Percentiles rank a stretch among this genome's conserved stretches.
Conservation (phyloP, 495 filamentous ascomycete species). For the Choiromyces venosus region DNA sequence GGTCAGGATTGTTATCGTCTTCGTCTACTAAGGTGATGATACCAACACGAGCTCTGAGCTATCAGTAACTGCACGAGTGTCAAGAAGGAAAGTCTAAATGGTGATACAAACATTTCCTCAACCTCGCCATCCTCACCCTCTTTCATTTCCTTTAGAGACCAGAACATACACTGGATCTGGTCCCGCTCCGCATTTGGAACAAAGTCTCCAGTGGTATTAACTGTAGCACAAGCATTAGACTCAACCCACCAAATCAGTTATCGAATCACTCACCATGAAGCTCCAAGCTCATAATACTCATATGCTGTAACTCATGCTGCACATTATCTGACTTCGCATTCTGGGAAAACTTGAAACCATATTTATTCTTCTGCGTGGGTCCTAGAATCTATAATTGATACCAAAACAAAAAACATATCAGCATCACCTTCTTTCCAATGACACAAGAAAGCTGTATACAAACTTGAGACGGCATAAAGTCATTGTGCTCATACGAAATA, state of each 20-base stretch:
- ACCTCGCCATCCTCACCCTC: constrained; percentile 49
- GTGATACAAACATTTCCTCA: constrained; percentile 43
- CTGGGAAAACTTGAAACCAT: constrained; percentile 85
- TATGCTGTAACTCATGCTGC: constrained; percentile 81
- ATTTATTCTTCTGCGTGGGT: constrained; percentile 75
- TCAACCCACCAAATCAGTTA: not conserved
- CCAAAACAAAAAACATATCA: constrained; percentile 3
- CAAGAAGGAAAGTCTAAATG: not conserved
- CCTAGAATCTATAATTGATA: constrained; percentile 65
- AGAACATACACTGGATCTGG: constrained; percentile 84
- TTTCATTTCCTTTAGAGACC: constrained; percentile 77
- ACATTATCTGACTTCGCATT: constrained; percentile 68
- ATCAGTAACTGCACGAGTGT: constrained; percentile 37
- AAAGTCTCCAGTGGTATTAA: constrained; percentile 75
- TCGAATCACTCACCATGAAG: constrained; percentile 54
- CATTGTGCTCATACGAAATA: not conserved
- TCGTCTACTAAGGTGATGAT: constrained; percentile 58
- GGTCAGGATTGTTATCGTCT: constrained; percentile 49
- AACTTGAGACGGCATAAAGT: constrained; percentile 27
- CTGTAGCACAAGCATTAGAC: constrained; percentile 37
- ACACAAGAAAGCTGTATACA: constrained; percentile 4
- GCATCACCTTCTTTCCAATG: not conserved
- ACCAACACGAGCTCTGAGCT: constrained; percentile 51
- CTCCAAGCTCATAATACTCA: constrained; percentile 94
- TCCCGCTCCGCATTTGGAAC: constrained; percentile 85